Base-by-base conservation (phyloP, 495 filamentous ascomycete genomes). In the Neurospora sp. region DNA sequence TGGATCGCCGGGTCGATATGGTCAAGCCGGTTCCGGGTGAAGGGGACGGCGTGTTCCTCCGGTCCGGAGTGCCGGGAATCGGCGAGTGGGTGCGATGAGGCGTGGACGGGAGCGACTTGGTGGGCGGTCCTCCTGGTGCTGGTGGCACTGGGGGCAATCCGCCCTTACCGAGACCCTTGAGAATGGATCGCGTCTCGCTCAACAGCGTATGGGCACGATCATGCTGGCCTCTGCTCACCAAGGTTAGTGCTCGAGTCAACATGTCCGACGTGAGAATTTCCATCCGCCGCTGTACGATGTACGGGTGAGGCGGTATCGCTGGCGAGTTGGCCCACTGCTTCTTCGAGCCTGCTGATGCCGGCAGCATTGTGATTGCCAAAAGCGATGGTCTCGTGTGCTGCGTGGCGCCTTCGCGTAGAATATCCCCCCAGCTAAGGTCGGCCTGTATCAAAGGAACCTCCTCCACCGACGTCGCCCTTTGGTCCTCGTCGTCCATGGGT, bases 311-410 rank as follows among this genome's bases (percentile, higher is more conserved):
- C 20, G 96, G 96, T 73, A 99, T 98, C 10, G 94, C 93, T 35
- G 94, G 94, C 48, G 93, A 72, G 89, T 90, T 79, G 8, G 85
- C 88, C 89, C 89, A 82, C 54, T 81, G 72, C 74, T 85, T 85
- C 80, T 89, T 89, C 80, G 90, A 93, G 77, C 85, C 81, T 7
- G 88, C 84, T 35, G 86, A 84, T 2, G 92, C 87, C 5, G 96
- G 96, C n/a, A 99, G 87, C 92, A 99, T 97, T 23, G 96, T 98
- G 75, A 99, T 99, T 40, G 96, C 93, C n/a, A 99, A 86, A 2
- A 99, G 88, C 7, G 94, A 96, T 4, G 94, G 94, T 35, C 96
- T 90, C 9, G 94, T 89, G 78, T 98, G 96, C 62, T 92, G 92
- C 35, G 96, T 85, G 48, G 93, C 91, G 48, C 95, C 94, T 73